phyloP scores from a whole-genome alignment of 805 yeast genomes.

The Candida sphagnicola region DNA sequence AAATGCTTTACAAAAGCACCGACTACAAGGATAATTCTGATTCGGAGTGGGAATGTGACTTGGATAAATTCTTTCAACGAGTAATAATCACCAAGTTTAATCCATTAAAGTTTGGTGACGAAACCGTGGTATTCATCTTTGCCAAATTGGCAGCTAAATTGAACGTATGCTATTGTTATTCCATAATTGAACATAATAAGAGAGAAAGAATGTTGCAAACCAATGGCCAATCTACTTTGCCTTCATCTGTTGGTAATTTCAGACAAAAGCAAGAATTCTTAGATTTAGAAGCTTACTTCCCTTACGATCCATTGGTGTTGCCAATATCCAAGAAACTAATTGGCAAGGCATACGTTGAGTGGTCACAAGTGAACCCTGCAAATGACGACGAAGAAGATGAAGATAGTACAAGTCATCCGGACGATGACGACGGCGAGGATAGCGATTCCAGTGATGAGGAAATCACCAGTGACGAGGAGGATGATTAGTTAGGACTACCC shows the following conservation, averaged over 20 bases:
- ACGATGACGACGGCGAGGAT: constrained; percentile 21
- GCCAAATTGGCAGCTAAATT: constrained; percentile 89
- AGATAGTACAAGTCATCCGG: constrained; percentile 26
- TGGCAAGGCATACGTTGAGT: constrained; percentile 58
- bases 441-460: constrained; percentile 22
- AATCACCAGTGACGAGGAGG: constrained; percentile 7
- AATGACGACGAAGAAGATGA: constrained; percentile 63
- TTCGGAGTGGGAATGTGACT: constrained; percentile 67
- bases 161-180: constrained; percentile 88
- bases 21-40: constrained; percentile 10
- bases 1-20: constrained; percentile 43
- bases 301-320: constrained; percentile 87
- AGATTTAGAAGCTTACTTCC: constrained; percentile 92
- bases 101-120: constrained; percentile 90
- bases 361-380: constrained; percentile 52
- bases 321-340: constrained; percentile 56
- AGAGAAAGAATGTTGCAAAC: constrained; percentile 56
- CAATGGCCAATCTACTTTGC: constrained; percentile 21
- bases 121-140: constrained; percentile 88
- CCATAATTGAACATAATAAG: constrained; percentile 87
- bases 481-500: constrained; percentile 1
- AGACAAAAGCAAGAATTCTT: constrained; percentile 75
- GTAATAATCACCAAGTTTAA: constrained; percentile 84
- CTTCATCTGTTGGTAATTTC: constrained; percentile 37
- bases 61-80: constrained; percentile 85